Base-by-base conservation (phyloP, 2,329 filamentous ascomycete genomes). In the Cryphonectria japonica region DNA sequence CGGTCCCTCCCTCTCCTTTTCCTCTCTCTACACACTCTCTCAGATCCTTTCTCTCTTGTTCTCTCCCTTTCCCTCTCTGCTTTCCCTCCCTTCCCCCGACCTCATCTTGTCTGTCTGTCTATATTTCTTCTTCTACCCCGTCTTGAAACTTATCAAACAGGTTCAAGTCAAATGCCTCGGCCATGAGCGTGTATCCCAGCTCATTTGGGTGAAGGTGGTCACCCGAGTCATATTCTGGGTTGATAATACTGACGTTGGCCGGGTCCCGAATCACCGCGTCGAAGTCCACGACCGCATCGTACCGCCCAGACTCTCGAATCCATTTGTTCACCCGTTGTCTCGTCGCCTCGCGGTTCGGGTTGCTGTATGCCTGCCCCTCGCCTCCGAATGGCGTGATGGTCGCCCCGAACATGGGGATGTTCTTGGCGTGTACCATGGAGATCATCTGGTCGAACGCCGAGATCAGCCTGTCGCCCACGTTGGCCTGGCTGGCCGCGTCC, bases 271-370 rank as follows among this genome's bases (percentile, higher is more conserved):
- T 77, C 1, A 85, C 81, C 37, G 76, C 79, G 75, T 91, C 89
- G 75, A 92, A 91, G 76, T 92, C 89, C 16, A 91, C 77, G 1
- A 91, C 85, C 0, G 83, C 86, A 74, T 91, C 89, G 76, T 91
- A 91, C 26, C 81, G 79, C 0, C 84, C 85, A 68, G 81, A 84
- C 2, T 73, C 78, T 26, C 89, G 80, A 34, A 91, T 91, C 82
- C 87, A 92, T 39, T 78, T 77, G 73, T 92, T 92, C 9, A 91
- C 80, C 16, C 81, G 79, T 76, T 85, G 82, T 62, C 89, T 79
- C 26, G 87, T 87, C 71, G 74, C 77, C 78, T 91, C 89, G 14
- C 88, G 79, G 67, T 82, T 79, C 0, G 85, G 82, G 62, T 84
- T 78, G 0, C 82, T 83, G 74, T 91, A 91, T 29, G 81, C 70